phyloP scores from a whole-genome alignment of 768 basidiomycete genomes.

The Exsudoporus frostii region DNA sequence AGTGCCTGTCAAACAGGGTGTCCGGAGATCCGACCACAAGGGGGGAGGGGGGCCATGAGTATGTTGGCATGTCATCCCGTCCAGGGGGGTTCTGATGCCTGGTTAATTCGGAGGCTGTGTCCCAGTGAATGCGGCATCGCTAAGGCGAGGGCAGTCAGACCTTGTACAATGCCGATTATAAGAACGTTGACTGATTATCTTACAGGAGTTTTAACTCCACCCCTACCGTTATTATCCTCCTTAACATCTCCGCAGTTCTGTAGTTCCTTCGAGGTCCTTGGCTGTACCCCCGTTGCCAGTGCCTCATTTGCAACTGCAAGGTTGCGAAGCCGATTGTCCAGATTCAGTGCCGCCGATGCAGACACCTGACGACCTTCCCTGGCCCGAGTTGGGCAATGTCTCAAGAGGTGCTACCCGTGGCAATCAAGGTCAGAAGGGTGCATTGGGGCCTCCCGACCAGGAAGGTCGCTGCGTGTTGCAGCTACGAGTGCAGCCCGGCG shows the following conservation, averaged over 20 bases:
- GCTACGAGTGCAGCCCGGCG: constrained; percentile 79
- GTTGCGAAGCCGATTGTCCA: constrained; percentile 6
- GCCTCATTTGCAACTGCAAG: constrained; percentile 2
- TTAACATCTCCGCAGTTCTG: constrained; percentile 16
- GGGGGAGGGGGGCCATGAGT: constrained; percentile 26
- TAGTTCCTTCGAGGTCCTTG: constrained; percentile 11
- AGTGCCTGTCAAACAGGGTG: constrained; percentile 34
- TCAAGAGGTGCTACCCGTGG: constrained; percentile 80
- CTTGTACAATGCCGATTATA: constrained; percentile 35
- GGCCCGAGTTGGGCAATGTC: constrained; percentile 84
- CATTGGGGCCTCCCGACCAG: constrained; percentile 63
- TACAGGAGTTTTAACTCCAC: constrained; percentile 37
- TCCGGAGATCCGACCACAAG: constrained; percentile 26
- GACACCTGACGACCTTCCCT: constrained; percentile 70
- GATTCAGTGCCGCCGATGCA: constrained; percentile 32
- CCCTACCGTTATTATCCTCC: constrained; percentile 27
- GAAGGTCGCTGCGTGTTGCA: constrained; percentile 79
- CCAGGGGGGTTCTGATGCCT: constrained; percentile 28
- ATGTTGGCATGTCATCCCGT: constrained; percentile 35
- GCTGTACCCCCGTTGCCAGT: constrained; percentile 13
- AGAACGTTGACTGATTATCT: constrained; percentile 34
- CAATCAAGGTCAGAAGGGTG: constrained; percentile 85
- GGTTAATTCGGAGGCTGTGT: constrained; percentile 33
- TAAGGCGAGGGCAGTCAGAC: constrained; percentile 26
- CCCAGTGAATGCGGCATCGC: constrained; percentile 36